Evolutionary conservation across 1,139 yeast genomes (phyloP).

Genomic region (Torulaspora pretoriensis): DNA sequence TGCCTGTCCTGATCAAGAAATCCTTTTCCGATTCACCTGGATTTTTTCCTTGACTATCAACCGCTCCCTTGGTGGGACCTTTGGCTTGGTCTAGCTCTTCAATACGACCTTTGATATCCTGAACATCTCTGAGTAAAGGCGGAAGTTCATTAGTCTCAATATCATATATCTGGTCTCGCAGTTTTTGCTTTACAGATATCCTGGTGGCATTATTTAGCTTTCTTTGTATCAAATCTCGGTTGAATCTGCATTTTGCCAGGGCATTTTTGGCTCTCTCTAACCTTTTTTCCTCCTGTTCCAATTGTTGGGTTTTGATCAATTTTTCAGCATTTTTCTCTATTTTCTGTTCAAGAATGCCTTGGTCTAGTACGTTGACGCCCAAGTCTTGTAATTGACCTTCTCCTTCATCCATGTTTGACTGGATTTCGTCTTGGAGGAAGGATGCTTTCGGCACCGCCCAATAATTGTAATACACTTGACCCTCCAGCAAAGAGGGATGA

Average conservation of each 20-base stretch:
- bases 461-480: too few species aligned
- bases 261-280: slow-evolving; percentile 58
- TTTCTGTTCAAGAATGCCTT: slow-evolving; percentile 64
- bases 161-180: slow-evolving; percentile 53
- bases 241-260: slow-evolving; percentile 42
- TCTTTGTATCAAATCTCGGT: slow-evolving; percentile 46
- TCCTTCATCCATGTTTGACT: slow-evolving; percentile 10
- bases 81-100: slow-evolving; percentile 29
- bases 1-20: slow-evolving; percentile 80
- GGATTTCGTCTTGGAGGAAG: not conserved
- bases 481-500: too few species aligned
- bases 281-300: slow-evolving; percentile 70
- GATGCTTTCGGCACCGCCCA: not conserved
- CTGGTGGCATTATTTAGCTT: slow-evolving; percentile 54
- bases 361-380: slow-evolving; percentile 61
- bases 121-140: slow-evolving; percentile 54
- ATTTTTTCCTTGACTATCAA: slow-evolving; percentile 36
- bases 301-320: slow-evolving; percentile 56
- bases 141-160: slow-evolving; percentile 50
- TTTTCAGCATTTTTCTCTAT: slow-evolving; percentile 69
- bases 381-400: slow-evolving; percentile 35
- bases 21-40: slow-evolving; percentile 78
- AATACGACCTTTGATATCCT: slow-evolving; percentile 61
- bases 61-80: slow-evolving; percentile 24
- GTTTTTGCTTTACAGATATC: slow-evolving; percentile 58